phyloP scores from a whole-genome alignment of 768 basidiomycete genomes.

The Grammothele lineata region DNA sequence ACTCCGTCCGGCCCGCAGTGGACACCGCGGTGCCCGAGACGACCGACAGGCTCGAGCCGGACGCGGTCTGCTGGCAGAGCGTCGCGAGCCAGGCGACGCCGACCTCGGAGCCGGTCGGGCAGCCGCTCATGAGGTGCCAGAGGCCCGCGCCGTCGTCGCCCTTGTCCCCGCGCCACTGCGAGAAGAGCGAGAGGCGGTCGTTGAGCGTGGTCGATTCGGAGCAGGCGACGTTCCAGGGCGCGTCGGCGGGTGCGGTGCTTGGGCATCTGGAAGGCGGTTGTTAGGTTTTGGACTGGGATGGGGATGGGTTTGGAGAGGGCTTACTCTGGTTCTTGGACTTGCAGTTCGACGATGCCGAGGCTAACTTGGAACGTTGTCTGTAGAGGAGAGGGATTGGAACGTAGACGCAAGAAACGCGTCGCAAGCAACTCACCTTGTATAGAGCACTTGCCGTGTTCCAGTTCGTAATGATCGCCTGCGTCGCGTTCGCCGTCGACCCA shows the following conservation, averaged over 20 bases:
- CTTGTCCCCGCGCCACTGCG: conserved; percentile 73
- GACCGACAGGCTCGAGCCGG: conserved; percentile 40
- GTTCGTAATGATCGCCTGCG: conserved; percentile 67
- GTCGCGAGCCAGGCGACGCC: conserved; percentile 90
- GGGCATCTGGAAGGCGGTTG: conserved; percentile 50
- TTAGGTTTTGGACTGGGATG: no score
- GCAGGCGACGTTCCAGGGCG: conserved; percentile 80
- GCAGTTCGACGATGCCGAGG: conserved; percentile 76
- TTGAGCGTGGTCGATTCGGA: conserved; percentile 50
- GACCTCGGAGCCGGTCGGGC: conserved; percentile 74
- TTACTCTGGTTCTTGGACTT: conserved; percentile 58
- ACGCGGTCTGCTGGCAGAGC: conserved; percentile 55
- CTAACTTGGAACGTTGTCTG: conserved; percentile 79
- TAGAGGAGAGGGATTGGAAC: conserved; percentile 18
- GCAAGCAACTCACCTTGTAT: conserved; percentile 48
- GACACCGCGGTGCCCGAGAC: conserved; percentile 84
- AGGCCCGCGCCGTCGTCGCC: conserved; percentile 73
- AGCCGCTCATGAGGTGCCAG: conserved; percentile 88
- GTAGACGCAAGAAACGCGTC: conserved; percentile 12
- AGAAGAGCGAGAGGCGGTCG: conserved; percentile 71
- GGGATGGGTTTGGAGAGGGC: no score
- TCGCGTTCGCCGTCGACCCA: conserved; percentile 60
- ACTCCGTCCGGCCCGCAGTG: conserved; percentile 71
- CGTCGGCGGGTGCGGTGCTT: conserved; percentile 38
- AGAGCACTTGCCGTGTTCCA: conserved; percentile 76